A percentile compares a stretch with the other conserved stretches of the same genome.
Evolutionary conservation across 2,329 filamentous ascomycete genomes (phyloP).

Genomic region (Domatiomyces catenatus): DNA sequence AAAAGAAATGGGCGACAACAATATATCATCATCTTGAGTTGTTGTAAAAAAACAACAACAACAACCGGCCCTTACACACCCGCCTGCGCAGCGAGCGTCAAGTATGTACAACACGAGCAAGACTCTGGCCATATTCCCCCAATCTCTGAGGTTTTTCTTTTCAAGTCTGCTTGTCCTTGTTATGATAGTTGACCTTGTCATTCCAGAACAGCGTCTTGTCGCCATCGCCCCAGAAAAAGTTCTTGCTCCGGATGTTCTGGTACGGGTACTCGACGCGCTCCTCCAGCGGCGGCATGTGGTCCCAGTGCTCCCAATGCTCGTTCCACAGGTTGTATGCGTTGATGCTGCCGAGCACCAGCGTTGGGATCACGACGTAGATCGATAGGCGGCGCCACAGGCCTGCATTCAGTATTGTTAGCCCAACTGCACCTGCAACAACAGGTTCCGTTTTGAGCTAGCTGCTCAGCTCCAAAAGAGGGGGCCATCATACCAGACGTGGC

Average conservation of each 20-base stretch:
- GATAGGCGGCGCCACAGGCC: slow-evolving; percentile 94
- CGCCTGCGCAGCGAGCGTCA: too few relatives aligned
- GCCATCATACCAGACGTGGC: slow-evolving; percentile 54
- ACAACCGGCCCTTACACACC: too few relatives aligned
- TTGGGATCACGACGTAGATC: slow-evolving; percentile 65
- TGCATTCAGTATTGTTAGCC: too few relatives aligned
- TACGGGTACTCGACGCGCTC: slow-evolving; percentile 89
- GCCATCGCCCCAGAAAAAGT: slow-evolving; percentile 86
- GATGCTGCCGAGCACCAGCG: slow-evolving; percentile 52
- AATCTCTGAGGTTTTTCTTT: slow-evolving; percentile 1
- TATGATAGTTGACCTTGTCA: slow-evolving; percentile 87
- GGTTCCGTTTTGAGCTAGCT: too few relatives aligned
- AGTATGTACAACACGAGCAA: too few relatives aligned
- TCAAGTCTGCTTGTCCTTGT: slow-evolving; percentile 57
- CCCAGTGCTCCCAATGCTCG: slow-evolving; percentile 95
- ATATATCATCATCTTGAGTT: too few relatives aligned
- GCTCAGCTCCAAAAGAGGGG: neutral
- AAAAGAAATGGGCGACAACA: too few relatives aligned
- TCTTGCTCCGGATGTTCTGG: slow-evolving; percentile 95
- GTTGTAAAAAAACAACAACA: too few relatives aligned
- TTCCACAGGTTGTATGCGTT: slow-evolving; percentile 89
- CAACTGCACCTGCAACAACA: too few relatives aligned
- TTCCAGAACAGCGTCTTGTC: slow-evolving; percentile 83
- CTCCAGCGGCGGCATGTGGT: slow-evolving; percentile 69
- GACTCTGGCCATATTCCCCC: neutral